Conservation (phyloP, 805 yeast genomes). For the Nakazawaea ernobii region DNA sequence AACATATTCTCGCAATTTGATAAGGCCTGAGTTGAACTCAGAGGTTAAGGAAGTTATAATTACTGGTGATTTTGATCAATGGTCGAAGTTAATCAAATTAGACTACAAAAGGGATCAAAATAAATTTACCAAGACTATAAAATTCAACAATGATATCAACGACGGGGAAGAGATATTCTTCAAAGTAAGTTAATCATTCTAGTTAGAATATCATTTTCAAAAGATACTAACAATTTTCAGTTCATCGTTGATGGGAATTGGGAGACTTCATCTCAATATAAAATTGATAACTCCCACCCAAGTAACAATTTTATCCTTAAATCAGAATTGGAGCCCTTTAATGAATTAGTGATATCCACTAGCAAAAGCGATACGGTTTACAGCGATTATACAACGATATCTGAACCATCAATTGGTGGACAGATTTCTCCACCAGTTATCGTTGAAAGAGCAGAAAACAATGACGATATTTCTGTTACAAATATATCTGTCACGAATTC, state of each 20-base stretch:
- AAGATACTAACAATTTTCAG: conserved; percentile 22
- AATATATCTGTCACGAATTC: conserved; percentile 8
- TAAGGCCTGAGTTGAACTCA: not conserved
- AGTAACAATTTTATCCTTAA: conserved; percentile 4
- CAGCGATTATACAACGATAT: conserved; percentile 10
- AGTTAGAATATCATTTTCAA: not conserved
- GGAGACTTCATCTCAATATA: conserved; percentile 29
- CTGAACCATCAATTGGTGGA: conserved; percentile 1
- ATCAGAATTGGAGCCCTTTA: not conserved
- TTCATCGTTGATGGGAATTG: conserved; percentile 70
- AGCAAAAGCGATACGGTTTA: conserved; percentile 7
- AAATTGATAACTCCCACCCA: conserved; percentile 7
- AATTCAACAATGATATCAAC: not conserved
- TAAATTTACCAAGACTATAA: conserved; percentile 19
- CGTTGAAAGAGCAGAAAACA: conserved; percentile 2
- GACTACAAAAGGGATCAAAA: conserved; percentile 46
- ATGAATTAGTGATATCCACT: not conserved
- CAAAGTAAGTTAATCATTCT: conserved; percentile 22
- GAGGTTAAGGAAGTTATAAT: conserved; percentile 42
- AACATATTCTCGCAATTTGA: no score
- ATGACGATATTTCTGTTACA: conserved; percentile 5
- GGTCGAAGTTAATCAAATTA: conserved; percentile 56
- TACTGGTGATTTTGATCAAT: conserved; percentile 67
- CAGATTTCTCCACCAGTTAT: conserved; percentile 6
- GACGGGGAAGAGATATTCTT: conserved; percentile 33